Evolutionary conservation across 805 yeast species (phyloP), one percentile per base, ranked within the genome.

Genomic region (Saturnispora ahearnii): DNA sequence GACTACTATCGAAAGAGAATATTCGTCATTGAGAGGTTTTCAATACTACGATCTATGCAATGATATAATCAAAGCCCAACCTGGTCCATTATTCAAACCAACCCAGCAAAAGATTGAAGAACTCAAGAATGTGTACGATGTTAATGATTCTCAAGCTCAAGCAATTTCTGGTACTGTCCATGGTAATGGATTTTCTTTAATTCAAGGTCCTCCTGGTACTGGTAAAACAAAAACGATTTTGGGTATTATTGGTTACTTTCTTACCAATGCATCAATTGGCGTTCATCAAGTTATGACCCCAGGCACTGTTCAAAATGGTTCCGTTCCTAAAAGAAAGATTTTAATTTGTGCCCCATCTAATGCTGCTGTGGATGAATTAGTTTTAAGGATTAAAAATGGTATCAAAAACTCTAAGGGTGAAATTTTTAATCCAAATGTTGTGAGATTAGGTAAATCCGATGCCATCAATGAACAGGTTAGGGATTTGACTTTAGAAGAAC

Each of bases 161-260:
- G 99, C 99, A 0, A 87, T 93, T 51, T 73, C 82, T 11, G 87
- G 88, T 1, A 77, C 96, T 0, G 78, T 81, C 30, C 64, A 72
- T 24, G 71, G 76, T 8, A 72, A 72, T 1, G 99, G 99, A 0
- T 88, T 93, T 61, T 82, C 95, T 0, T 72, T 93, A 48, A 90
- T 93, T 64, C 99, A 93, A 68, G 99, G 97, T 51, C 99, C 99
- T 0, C 99, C 99, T 0, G 99, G 99, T 66, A 91, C 98, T 0
- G 99, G 99, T 71, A 93, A 93, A 64, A 95, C 99, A 1, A 95
- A 91, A 63, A 93, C 99, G 0, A 93, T 95, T 67, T 64, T 93
- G 42, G 97, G 97, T 24, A 82, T 91, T 45, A 78, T 91, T 31
- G 96, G 97, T 0, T 79, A 88, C 49, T 79, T 81, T 52, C 64